These are phyloP conservation scores for Globisporangium solare DNA, from an alignment of 352 stramenopile genomes.

Conservation along the genomic window DNA sequence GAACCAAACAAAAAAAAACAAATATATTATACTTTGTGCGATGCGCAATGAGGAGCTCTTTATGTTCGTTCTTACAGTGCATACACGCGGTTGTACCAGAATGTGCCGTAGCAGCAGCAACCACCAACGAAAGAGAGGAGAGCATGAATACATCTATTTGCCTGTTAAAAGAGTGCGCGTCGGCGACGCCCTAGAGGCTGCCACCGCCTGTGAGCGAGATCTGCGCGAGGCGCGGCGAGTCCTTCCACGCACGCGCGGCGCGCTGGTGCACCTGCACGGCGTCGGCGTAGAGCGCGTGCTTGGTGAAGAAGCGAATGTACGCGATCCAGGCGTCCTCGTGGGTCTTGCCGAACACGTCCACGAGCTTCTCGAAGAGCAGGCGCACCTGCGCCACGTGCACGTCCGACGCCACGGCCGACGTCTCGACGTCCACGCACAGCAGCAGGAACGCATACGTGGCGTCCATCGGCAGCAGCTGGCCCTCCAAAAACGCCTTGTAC, in stretches of 20 bases:
- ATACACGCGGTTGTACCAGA: too few relatives aligned
- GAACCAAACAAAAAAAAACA: too few relatives aligned
- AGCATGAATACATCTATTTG: too few relatives aligned
- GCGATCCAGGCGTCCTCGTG: conserved; percentile 66
- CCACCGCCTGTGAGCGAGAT: conserved; percentile 25
- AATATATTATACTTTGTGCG: too few relatives aligned
- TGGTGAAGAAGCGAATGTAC: conserved; percentile 66
- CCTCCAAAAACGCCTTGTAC: conserved; percentile 69
- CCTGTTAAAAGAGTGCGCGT: too few relatives aligned
- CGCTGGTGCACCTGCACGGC: conserved; percentile 68
- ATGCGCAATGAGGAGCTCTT: too few relatives aligned
- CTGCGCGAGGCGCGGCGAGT: conserved; percentile 50
- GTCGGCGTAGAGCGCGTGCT: conserved; percentile 37
- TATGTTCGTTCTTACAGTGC: too few relatives aligned
- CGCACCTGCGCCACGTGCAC: conserved; percentile 43
- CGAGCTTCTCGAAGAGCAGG: conserved; percentile 75
- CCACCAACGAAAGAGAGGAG: too few relatives aligned
- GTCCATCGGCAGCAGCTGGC: conserved; percentile 55
- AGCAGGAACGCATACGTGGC: conserved; percentile 65
- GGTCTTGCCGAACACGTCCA: conserved; percentile 64
- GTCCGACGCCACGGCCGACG: conserved; percentile 23
- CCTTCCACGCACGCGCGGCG: conserved; percentile 57
- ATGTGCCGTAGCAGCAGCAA: too few relatives aligned
- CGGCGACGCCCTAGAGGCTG: conserved; percentile 13
- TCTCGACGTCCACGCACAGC: conserved; percentile 70